Percentiles rank a stretch among this genome's conserved stretches.
Conservation (phyloP, 83 land plant species). For the Diphasiastrum complanatum region DNA sequence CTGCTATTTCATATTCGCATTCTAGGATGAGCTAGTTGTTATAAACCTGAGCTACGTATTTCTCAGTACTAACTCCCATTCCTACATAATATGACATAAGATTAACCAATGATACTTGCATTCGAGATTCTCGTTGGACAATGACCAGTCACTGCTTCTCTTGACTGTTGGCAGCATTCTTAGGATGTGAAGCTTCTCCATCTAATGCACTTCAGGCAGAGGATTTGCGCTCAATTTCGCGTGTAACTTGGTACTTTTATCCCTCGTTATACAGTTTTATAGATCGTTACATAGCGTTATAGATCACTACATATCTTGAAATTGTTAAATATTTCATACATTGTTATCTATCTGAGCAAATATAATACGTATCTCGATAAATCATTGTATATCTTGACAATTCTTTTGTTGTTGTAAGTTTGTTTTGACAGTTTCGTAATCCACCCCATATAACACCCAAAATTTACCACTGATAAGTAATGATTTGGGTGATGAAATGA, state of each 20-base stretch:
- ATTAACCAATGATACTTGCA: no score
- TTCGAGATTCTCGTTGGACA: no score
- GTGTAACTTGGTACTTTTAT: slow-evolving; percentile 21
- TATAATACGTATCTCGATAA: neutral
- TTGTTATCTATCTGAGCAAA: no score
- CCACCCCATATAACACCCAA: neutral
- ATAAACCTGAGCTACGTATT: no score
- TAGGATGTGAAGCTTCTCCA: neutral
- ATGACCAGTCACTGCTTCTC: no score
- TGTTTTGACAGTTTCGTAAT: neutral
- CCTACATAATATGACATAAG: no score
- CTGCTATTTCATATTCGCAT: neutral
- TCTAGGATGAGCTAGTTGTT: no score
- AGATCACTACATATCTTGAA: no score
- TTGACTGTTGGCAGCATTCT: neutral
- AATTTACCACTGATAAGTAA: slow-evolving; percentile 2
- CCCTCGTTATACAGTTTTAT: neutral
- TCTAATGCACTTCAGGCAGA: neutral
- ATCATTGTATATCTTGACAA: neutral
- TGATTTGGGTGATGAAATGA: slow-evolving; percentile 9
- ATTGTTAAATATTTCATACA: no score
- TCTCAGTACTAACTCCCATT: no score
- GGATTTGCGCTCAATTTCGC: slow-evolving; percentile 16
- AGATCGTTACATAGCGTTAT: neutral
- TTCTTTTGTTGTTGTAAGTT: neutral